phyloP scores from a whole-genome alignment of 257 asterid genomes.

The Rubia yunnanensis region DNA sequence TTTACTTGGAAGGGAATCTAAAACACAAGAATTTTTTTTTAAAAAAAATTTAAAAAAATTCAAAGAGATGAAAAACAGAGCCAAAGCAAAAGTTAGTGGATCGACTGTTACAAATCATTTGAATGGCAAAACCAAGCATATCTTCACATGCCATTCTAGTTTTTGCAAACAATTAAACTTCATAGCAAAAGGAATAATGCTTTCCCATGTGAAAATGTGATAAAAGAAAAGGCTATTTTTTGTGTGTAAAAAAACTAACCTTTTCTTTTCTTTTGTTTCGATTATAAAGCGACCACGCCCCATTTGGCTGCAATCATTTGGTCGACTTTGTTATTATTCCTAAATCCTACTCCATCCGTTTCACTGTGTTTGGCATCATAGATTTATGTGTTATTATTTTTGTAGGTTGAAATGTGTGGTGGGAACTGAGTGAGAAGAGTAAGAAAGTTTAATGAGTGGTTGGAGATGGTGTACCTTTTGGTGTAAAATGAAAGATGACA shows the following conservation, averaged over 20 bases:
- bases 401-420: too few species aligned
- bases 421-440: too few species aligned
- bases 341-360: not conserved
- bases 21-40: not conserved
- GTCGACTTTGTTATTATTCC: constrained; percentile 60
- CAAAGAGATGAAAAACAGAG: not conserved
- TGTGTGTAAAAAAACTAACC: too few species aligned
- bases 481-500: too few species aligned
- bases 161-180: not conserved
- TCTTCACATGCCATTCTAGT: constrained; percentile 8
- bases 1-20: constrained; percentile 7
- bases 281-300: constrained; percentile 57
- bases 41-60: too few species aligned
- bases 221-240: constrained; percentile 25
- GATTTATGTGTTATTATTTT: not conserved
- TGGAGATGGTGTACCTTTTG: too few species aligned
- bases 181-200: constrained; percentile 7
- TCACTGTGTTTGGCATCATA: constrained; percentile 7
- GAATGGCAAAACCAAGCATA: not conserved
- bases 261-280: not conserved
- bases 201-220: constrained; percentile 30
- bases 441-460: too few species aligned
- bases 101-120: constrained; percentile 1
- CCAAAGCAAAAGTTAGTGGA: not conserved
- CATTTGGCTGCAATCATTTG: constrained; percentile 62